A percentile compares a stretch with the other conserved stretches of the same genome.
Evolutionary conservation across 257 asterid species (phyloP).

Genomic region (Penstemon barbatus): DNA sequence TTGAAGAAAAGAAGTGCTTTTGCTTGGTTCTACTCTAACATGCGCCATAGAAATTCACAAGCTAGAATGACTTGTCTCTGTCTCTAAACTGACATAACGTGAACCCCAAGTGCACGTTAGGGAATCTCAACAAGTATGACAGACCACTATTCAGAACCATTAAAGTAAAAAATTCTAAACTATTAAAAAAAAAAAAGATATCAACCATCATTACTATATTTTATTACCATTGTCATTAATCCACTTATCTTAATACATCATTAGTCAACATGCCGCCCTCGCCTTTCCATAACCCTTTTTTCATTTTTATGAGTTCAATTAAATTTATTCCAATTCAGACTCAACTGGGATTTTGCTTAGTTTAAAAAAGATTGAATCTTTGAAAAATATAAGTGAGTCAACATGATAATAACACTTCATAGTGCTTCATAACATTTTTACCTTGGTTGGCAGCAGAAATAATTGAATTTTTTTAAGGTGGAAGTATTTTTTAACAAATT

Average conservation of each 20-base stretch:
- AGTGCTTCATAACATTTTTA: conserved; percentile 15
- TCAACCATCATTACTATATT: conserved; percentile 17
- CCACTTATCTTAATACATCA: conserved; percentile 17
- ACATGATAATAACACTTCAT: conserved; percentile 9
- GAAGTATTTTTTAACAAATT: conserved; percentile 8
- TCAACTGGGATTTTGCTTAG: conserved; percentile 12
- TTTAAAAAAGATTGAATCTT: conserved; percentile 25
- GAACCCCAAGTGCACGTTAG: conserved; percentile 59
- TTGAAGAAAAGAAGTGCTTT: conserved; percentile 31
- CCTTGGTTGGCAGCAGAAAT: neutral
- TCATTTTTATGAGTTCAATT: neutral
- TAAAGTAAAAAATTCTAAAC: neutral
- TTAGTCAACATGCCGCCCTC: neutral
- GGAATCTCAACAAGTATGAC: conserved; percentile 43
- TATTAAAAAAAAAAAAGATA: neutral
- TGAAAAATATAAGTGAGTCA: conserved; percentile 17
- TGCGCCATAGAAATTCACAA: conserved; percentile 52
- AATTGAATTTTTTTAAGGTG: conserved; percentile 6
- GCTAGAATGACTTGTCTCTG: conserved; percentile 56
- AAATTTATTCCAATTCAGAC: conserved; percentile 13
- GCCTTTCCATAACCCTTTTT: neutral
- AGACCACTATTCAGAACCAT: conserved; percentile 31
- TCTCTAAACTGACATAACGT: conserved; percentile 60
- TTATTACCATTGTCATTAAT: neutral
- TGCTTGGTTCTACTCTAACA: conserved; percentile 31